Evolutionary conservation across 1,284 basidiomycete genomes (phyloP).

Genomic region (Rugosomyces carneus): DNA sequence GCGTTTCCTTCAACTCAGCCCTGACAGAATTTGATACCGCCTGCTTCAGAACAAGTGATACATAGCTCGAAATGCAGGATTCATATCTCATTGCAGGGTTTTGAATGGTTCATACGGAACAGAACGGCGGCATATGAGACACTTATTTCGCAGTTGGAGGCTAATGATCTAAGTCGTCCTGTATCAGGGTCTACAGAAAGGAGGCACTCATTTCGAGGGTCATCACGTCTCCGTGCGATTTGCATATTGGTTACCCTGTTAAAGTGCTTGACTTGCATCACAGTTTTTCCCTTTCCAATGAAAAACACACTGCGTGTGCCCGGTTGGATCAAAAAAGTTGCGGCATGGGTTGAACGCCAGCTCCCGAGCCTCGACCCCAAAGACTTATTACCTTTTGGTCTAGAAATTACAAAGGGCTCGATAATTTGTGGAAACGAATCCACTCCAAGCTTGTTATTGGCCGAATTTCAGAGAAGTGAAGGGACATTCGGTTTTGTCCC

Average conservation of each 20-base stretch:
- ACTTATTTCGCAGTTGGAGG: constrained; percentile 71
- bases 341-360: constrained; percentile 50
- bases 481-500: constrained; percentile 77
- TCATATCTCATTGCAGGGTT: constrained; percentile 70
- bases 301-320: constrained; percentile 35
- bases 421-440: constrained; percentile 81
- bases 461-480: constrained; percentile 65
- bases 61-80: constrained; percentile 53
- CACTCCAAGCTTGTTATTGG: constrained; percentile 74
- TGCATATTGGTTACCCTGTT: not conserved
- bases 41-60: constrained; percentile 34
- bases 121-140: constrained; percentile 81
- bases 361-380: constrained; percentile 69
- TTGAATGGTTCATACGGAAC: constrained; percentile 91
- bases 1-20: constrained; percentile 14
- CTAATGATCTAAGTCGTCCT: constrained; percentile 26
- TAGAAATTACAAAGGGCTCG: constrained; percentile 68
- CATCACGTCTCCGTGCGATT: constrained; percentile 17
- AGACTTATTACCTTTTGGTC: constrained; percentile 76
- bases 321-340: constrained; percentile 35
- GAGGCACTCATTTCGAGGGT: constrained; percentile 21
- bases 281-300: constrained; percentile 22
- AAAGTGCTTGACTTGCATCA: not conserved
- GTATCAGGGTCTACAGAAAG: constrained; percentile 25
- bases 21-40: constrained; percentile 7